Percentiles rank a stretch among this genome's conserved stretches.
These are phyloP conservation scores for Candida nemodendra DNA, from an alignment of 805 yeast genomes.

Conservation along the genomic window DNA sequence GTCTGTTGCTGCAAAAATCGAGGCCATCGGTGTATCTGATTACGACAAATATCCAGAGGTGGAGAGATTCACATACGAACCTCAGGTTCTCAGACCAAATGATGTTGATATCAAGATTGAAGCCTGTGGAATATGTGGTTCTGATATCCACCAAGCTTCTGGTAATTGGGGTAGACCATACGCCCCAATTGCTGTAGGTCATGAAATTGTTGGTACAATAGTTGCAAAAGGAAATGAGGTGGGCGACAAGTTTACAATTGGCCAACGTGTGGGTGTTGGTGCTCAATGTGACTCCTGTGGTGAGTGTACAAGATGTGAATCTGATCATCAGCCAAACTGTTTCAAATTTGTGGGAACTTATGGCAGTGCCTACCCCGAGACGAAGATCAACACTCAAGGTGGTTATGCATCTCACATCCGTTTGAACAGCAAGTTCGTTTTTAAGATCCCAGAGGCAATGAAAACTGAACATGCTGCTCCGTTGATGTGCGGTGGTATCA, in stretches of 20 bases:
- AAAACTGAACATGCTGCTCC: conserved; percentile 48
- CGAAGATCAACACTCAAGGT: conserved; percentile 45
- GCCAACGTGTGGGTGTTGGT: conserved; percentile 53
- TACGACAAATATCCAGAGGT: conserved; percentile 11
- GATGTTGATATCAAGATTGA: conserved; percentile 42
- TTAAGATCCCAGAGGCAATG: conserved; percentile 47
- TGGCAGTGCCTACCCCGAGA: conserved; percentile 41
- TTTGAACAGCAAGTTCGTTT: conserved; percentile 43
- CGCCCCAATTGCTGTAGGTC: conserved; percentile 38
- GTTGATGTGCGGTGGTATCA: conserved; percentile 56
- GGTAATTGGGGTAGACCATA: conserved; percentile 41
- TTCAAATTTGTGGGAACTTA: conserved; percentile 49
- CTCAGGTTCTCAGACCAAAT: conserved; percentile 10
- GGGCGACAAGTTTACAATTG: conserved; percentile 38
- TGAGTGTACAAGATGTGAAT: conserved; percentile 39
- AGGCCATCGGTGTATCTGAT: conserved; percentile 15
- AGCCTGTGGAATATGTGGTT: conserved; percentile 52
- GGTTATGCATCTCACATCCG: conserved; percentile 51
- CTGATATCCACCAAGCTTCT: conserved; percentile 48
- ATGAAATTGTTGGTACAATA: conserved; percentile 46
- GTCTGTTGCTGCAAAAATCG: conserved; percentile 3
- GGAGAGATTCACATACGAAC: conserved; percentile 11
- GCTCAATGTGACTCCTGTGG: conserved; percentile 42
- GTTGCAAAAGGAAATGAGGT: conserved; percentile 39
- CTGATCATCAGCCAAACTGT: conserved; percentile 49